Conservation (phyloP, 2,329 filamentous ascomycete species). For the Fusarium goolgardi region DNA sequence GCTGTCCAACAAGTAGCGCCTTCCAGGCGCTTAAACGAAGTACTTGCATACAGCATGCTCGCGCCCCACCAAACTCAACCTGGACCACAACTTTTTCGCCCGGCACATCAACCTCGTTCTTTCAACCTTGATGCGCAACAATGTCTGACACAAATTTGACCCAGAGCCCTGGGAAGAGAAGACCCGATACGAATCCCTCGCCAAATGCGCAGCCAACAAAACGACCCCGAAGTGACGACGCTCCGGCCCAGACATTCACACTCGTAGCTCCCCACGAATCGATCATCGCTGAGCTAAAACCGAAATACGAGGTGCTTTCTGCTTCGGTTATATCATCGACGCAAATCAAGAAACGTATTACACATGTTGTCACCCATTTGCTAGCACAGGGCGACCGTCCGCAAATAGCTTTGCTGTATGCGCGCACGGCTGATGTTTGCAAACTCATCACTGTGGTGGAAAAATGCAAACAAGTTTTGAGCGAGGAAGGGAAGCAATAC, state of each 20-base stretch:
- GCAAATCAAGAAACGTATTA: constrained; percentile 67
- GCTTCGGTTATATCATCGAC: constrained; percentile 70
- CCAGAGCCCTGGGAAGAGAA: constrained; percentile 37
- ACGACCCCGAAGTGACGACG: constrained; percentile 7
- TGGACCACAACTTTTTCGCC: constrained; percentile 40
- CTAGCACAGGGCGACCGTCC: constrained; percentile 43
- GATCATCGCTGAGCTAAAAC: constrained; percentile 57
- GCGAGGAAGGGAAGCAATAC: constrained; percentile 59
- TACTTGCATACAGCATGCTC: constrained; percentile 25
- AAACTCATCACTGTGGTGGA: constrained; percentile 78
- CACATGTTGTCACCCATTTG: constrained; percentile 59
- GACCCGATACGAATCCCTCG: constrained; percentile 12
- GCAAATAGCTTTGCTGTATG: constrained; percentile 62
- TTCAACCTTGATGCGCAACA: constrained; percentile 19
- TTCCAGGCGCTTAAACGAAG: constrained; percentile 4
- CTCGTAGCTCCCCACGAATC: constrained; percentile 56
- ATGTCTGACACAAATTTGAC: constrained; percentile 31
- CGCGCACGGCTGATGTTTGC: constrained; percentile 62
- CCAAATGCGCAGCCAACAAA: constrained; percentile 8
- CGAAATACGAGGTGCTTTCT: constrained; percentile 62
- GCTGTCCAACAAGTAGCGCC: background rate
- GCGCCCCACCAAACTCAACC: constrained; percentile 35
- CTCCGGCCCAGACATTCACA: constrained; percentile 25
- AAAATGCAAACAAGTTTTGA: constrained; percentile 69
- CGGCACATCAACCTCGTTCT: constrained; percentile 15